These are phyloP conservation scores for Suillus variegatus DNA, from an alignment of 768 basidiomycete species.

Conservation along the genomic window DNA sequence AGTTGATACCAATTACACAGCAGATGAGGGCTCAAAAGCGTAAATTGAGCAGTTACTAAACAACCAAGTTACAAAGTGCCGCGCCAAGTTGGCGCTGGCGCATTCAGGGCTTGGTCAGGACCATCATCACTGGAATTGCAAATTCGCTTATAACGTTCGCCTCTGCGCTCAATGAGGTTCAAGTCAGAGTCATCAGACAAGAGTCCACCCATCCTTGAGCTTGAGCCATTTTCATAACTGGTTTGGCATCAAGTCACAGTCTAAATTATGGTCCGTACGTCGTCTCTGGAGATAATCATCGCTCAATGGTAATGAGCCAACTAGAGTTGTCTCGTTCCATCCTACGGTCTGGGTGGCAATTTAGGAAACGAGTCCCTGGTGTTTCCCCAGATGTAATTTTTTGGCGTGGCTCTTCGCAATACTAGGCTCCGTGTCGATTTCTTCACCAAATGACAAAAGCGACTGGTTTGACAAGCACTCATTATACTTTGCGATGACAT, in stretches of 20 bases:
- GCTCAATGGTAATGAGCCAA: neutral
- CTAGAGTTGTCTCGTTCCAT: neutral
- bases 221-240: neutral
- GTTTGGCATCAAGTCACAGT: neutral
- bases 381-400: no score
- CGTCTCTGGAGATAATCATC: neutral
- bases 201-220: neutral
- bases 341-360: neutral
- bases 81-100: neutral
- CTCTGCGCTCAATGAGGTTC: neutral
- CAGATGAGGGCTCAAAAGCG: neutral
- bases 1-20: neutral
- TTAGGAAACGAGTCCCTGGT: neutral
- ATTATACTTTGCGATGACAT: no score
- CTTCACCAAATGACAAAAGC: no score
- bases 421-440: no score
- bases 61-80: neutral
- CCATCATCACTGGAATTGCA: neutral
- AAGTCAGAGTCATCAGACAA: neutral
- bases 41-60: neutral
- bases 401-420: no score
- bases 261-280: neutral
- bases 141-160: neutral
- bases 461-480: no score
- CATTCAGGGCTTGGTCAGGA: neutral